Evolutionary conservation across 768 basidiomycete genomes (phyloP).

Genomic region (Boletus barrowsii): DNA sequence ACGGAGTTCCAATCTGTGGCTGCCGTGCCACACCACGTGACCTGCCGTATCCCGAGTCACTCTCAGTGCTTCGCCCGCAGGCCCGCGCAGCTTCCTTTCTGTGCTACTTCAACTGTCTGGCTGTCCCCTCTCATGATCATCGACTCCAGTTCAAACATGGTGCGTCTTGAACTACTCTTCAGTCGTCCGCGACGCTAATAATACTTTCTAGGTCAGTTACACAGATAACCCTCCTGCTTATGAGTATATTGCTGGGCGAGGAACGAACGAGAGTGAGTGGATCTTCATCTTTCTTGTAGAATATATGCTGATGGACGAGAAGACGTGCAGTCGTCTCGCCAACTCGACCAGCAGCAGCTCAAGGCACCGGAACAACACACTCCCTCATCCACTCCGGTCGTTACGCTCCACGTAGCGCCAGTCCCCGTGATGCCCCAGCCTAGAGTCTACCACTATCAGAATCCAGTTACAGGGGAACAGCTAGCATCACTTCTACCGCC

Average conservation of each 20-base stretch:
- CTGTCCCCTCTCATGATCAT: slow-evolving; percentile 22
- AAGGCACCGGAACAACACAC: slow-evolving; percentile 6
- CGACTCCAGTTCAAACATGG: slow-evolving; percentile 26
- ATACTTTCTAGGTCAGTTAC: slow-evolving; percentile 13
- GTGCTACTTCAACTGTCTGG: neutral
- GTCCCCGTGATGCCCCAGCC: slow-evolving; percentile 40
- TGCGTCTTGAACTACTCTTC: slow-evolving; percentile 1
- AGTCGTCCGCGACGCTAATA: neutral
- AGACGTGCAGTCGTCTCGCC: slow-evolving; percentile 9
- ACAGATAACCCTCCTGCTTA: slow-evolving; percentile 50
- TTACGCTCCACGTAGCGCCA: slow-evolving; percentile 26
- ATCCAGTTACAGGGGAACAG: slow-evolving; percentile 56
- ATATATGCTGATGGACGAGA: neutral
- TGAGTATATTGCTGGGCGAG: slow-evolving; percentile 35
- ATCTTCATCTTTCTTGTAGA: neutral
- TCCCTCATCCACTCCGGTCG: slow-evolving; percentile 12
- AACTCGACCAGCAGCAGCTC: slow-evolving; percentile 12
- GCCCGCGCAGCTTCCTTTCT: slow-evolving; percentile 2
- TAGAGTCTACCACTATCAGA: slow-evolving; percentile 65
- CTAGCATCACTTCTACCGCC: slow-evolving; percentile 68
- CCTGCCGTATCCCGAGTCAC: neutral
- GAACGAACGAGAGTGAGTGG: slow-evolving; percentile 27
- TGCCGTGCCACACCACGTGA: slow-evolving; percentile 19
- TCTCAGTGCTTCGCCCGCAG: slow-evolving; percentile 7
- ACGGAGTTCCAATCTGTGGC: too few species aligned